Percentiles rank a stretch among this genome's conserved stretches.
phyloP scores from a whole-genome alignment of 2,329 filamentous ascomycete species.

The Elsinoe necatrix region DNA sequence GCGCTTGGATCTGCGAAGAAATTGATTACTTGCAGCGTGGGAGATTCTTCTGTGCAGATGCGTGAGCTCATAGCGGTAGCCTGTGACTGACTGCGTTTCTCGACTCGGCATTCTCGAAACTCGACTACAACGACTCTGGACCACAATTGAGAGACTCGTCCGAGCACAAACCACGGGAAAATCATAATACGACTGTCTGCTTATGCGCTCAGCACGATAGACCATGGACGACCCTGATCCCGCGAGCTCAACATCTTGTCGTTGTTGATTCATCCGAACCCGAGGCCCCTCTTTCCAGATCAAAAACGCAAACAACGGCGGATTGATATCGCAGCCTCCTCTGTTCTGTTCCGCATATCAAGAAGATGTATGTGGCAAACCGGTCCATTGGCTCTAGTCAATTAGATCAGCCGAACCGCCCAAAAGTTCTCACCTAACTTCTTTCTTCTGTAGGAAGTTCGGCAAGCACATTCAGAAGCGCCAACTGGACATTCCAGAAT shows the following conservation, averaged over 20 bases:
- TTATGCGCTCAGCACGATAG: not conserved
- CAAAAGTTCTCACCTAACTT: too few relatives aligned
- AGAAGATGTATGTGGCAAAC: too few relatives aligned
- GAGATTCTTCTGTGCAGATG: not conserved
- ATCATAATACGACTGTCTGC: not conserved
- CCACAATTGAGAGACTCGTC: not conserved
- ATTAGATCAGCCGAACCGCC: too few relatives aligned
- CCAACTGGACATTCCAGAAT: constrained; percentile 97
- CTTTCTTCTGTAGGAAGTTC: constrained; percentile 74
- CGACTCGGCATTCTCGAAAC: not conserved
- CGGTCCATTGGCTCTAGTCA: too few relatives aligned
- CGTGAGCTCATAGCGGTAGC: constrained; percentile 9
- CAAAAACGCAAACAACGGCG: not conserved
- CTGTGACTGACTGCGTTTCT: constrained; percentile 9
- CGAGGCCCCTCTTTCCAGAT: not conserved
- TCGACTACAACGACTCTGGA: not conserved
- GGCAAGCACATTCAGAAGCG: constrained; percentile 99
- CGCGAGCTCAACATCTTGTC: not conserved
- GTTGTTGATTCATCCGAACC: not conserved
- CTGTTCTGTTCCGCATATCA: not conserved
- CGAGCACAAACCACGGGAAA: not conserved
- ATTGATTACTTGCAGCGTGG: constrained; percentile 7
- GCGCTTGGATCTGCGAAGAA: not conserved
- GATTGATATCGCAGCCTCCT: not conserved
- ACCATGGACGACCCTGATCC: constrained; percentile 10